Evolutionary conservation across 371 early-diverging fungal species (phyloP), one percentile per base, ranked within the genome.

Genomic region (Circinella minor): DNA sequence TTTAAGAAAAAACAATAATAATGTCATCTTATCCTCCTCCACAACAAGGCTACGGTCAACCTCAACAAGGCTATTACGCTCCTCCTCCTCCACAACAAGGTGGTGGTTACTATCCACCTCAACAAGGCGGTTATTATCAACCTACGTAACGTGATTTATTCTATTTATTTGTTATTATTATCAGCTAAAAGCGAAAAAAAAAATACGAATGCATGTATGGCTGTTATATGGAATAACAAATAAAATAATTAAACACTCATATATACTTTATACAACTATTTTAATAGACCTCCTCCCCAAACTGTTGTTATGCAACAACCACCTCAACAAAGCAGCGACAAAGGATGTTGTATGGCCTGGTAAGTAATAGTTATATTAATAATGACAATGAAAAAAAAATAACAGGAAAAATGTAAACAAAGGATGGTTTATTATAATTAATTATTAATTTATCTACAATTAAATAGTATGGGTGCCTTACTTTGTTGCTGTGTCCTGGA

Each of bases 301-400:
- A 66, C 66, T 8, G 39, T 66, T 51, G 39, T 66, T 17, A 51
- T 66, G 36, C 66, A 66, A 36, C 66, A 66, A 43, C 57, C 55
- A 55, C 51, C 54, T 15, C 55, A 66, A 55, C 48, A 66, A 37
- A 36, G 37, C 10, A 43, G 57, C 10, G 66, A 66, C 27, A 48
- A 66, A 15, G 55, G 57, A 11, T 66, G 66, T 39, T 66, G 66
- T 46, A 48, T 66, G 27, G 66, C 55, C 15, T 66, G 66, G 66
- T 66, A 57, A 43, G 66, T 1, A 43, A 9, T 43, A 43, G 11
- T 11, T 9, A 43, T 9, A 43, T 1, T 43, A 6, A 9, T 43
- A 11, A 43, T 43, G 6, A 11, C 0, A 11, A 43, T 43, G 3
- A 43, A n/a, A n/a, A n/a, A n/a, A n/a, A n/a, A n/a, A n/a, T n/a